These are phyloP conservation scores for Neostapfia colusana DNA, from an alignment of 176 grass and related monocot genomes.

Conservation along the genomic window DNA sequence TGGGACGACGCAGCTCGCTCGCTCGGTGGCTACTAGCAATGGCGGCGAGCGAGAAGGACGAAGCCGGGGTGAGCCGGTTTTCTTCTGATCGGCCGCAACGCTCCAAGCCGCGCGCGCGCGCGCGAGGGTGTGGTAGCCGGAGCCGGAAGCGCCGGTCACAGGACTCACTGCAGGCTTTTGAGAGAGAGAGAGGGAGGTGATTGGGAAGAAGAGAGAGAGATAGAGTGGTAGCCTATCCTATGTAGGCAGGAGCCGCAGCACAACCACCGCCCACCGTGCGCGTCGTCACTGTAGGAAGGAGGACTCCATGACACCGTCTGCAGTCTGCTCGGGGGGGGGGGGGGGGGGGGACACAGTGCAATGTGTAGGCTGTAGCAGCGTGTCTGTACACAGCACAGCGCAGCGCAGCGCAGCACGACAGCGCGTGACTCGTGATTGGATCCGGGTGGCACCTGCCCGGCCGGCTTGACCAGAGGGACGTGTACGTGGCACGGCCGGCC, in stretches of 20 bases:
- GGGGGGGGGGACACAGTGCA: no score
- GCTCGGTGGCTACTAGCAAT: not conserved
- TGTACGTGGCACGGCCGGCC: no score
- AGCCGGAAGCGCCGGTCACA: slow-evolving; percentile 12
- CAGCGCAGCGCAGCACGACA: not conserved
- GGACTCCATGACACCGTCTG: not conserved
- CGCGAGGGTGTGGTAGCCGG: not conserved
- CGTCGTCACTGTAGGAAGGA: not conserved
- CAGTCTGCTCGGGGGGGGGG: not conserved
- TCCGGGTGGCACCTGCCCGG: not conserved
- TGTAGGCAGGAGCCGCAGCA: no score
- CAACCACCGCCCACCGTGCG: not conserved
- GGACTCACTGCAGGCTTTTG: slow-evolving; percentile 7
- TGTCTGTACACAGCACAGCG: no score
- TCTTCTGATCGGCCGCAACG: not conserved
- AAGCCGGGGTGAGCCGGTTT: not conserved
- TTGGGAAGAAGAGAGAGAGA: not conserved
- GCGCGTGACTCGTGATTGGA: slow-evolving; percentile 27
- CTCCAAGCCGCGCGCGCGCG: slow-evolving; percentile 8
- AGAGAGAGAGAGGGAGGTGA: no score
- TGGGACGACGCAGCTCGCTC: no score
- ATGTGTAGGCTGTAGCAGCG: not conserved
- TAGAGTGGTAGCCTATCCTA: no score
- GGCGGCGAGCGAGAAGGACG: not conserved
- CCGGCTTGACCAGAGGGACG: slow-evolving; percentile 3